Evolutionary conservation across 2,329 filamentous ascomycete species (phyloP), one percentile per base, ranked within the genome.

Genomic region (Monilinia laxa): DNA sequence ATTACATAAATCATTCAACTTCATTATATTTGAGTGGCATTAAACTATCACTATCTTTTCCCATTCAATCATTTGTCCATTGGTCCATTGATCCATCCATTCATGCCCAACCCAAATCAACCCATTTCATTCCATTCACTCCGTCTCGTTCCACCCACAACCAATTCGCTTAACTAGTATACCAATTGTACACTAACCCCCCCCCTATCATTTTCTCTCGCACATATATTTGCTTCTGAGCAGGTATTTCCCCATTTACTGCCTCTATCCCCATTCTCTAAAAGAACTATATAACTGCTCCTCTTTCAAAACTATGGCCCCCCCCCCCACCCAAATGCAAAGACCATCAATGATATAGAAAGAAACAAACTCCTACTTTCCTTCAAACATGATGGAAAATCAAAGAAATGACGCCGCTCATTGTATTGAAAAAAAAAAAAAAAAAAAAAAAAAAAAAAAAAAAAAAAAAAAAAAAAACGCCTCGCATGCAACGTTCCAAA

Each of bases 401-500:
- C 23, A 49, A 49, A 47, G 25, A n/a, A 16, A 47, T n/a, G 18
- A 47, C 57, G 40, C 62, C 53, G 31, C 31, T 64, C 51, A 64
- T 64, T 25, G 49, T 58, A 20, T 25, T 16, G 31, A 42, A 35
- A 45, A 57, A 5, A 47, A 25, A 57, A 18, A 35, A 47, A 25
- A 57, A 18, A 35, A 47, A 25, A 57, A 18, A 35, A 47, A 25
- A 57, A 18, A 35, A 35, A 45, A 57, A 5, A 42, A 35, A 45
- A 57, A 5, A 42, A 35, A 45, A 57, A 5, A 42, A 35, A 45
- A 57, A 5, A 47, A 25, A 57, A 18, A 35, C 38, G n/a, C 52
- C 62, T 56, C 53, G 40, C 53, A 58, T 49, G 52, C 40, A 57
- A 57, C 62, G 25, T 49, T 49, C 49, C 57, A 49, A 47, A 60